Evolutionary conservation across 495 filamentous ascomycete species (phyloP), one percentile per base, ranked within the genome.

Genomic region (Penicillium malachiteum): DNA sequence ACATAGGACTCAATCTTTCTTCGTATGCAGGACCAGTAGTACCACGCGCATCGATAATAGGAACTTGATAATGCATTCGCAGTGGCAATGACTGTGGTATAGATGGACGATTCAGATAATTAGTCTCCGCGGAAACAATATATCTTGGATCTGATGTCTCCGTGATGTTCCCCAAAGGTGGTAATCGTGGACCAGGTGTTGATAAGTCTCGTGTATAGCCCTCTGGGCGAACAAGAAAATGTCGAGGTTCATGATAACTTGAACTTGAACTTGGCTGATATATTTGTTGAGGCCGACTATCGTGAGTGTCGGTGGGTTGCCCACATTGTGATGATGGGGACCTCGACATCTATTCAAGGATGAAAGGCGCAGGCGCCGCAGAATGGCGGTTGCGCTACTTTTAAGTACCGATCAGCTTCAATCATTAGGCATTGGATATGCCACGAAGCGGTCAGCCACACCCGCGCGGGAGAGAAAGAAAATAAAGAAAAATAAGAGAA

Each of bases 131-230:
- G 5, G 69, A 57, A n/a, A 66, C 42, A 38, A 47, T 59, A 59
- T 69, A 65, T 48, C 63, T 64, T 6, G 59, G 60, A 30, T 72
- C 67, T 34, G 38, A 35, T n/a, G n/a, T n/a, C 33, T 61, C 46
- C 60, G 64, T 60, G 16, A 59, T 50, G 1, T 49, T 51, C 8
- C 57, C 62, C 18, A 65, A 49, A 1, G 64, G 40, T 1, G 67
- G 51, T 39, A 67, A 30, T 37, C 59, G 54, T 31, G 60, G 54
- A 32, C 52, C 60, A 11, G 55, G 55, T 37, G 50, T 47, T 5
- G 62, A 43, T 6, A 48, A 10, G 21, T 26, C 21, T 26, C 21
- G 1, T 2, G 21, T 26, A 26, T 26, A 26, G 21, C 21, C 21
- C 21, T 51, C 43, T 31, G 65, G 65, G 5, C 54, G 62, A 49